Evolutionary conservation across 768 basidiomycete species (phyloP).

Genomic region (Rhizopogon salebrosus): DNA sequence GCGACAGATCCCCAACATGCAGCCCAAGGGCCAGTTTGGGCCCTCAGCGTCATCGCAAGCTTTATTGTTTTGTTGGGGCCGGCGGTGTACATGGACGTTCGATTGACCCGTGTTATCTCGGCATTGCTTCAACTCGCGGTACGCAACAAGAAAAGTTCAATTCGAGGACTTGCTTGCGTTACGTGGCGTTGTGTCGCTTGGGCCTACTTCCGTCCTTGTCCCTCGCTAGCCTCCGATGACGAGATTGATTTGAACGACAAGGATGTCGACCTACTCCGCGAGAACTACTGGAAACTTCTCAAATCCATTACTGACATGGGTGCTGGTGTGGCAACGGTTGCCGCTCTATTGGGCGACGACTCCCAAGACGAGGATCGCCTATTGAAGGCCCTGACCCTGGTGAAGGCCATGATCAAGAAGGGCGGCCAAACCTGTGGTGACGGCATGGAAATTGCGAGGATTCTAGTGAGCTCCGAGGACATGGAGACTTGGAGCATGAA

Average conservation of each 20-base stretch:
- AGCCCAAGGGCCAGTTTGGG: constrained; percentile 80
- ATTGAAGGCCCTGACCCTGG: constrained; percentile 41
- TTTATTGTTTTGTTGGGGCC: constrained; percentile 65
- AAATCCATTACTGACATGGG: constrained; percentile 51
- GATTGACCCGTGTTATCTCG: constrained; percentile 41
- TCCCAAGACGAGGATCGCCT: constrained; percentile 36
- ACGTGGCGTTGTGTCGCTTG: constrained; percentile 65
- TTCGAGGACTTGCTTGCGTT: constrained; percentile 56
- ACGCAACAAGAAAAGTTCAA: constrained; percentile 57
- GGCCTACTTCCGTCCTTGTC: constrained; percentile 58
- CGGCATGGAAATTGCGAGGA: constrained; percentile 46
- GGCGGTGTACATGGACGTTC: constrained; percentile 38
- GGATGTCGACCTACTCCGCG: constrained; percentile 24
- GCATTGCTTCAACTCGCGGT: constrained; percentile 50
- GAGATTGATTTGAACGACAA: constrained; percentile 19
- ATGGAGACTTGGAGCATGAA: constrained; percentile 39
- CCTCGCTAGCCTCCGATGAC: constrained; percentile 15
- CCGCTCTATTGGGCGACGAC: constrained; percentile 43
- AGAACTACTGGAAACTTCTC: constrained; percentile 45
- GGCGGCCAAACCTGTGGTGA: constrained; percentile 48
- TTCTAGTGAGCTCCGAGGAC: constrained; percentile 32
- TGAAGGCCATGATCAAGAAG: constrained; percentile 54
- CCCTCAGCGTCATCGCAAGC: constrained; percentile 57
- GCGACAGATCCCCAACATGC: constrained; percentile 51
- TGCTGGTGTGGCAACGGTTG: constrained; percentile 53